phyloP scores from a whole-genome alignment of 2,329 filamentous ascomycete species.

The Fusarium globosum region DNA sequence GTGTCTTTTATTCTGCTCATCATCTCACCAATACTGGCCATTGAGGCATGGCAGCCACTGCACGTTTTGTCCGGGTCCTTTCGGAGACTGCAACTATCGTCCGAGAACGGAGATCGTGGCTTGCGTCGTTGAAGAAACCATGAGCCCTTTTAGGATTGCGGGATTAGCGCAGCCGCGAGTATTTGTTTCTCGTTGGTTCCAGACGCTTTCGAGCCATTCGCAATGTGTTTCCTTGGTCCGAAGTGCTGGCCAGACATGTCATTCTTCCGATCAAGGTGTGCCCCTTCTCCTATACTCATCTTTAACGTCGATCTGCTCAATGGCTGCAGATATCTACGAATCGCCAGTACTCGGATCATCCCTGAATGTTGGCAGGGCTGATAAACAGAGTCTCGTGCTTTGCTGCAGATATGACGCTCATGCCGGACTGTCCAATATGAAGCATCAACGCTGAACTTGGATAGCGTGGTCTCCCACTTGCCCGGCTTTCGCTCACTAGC shows the following conservation, averaged over 20 bases:
- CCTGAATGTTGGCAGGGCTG: conserved; percentile 36
- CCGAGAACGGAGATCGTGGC: conserved; percentile 41
- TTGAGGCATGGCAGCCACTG: conserved; percentile 30
- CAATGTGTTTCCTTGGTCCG: conserved; percentile 9
- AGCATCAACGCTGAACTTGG: conserved; percentile 14
- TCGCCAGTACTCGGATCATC: conserved; percentile 3
- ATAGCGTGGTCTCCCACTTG: neutral
- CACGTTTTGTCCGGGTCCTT: conserved; percentile 37
- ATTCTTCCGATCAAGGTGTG: conserved; percentile 9
- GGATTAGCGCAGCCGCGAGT: conserved; percentile 47
- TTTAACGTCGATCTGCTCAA: conserved; percentile 18
- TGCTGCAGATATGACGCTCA: conserved; percentile 15
- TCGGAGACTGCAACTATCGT: conserved; percentile 30
- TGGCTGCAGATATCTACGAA: conserved; percentile 21
- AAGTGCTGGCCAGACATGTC: conserved; percentile 6
- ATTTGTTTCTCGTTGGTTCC: conserved; percentile 38
- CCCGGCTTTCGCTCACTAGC: conserved; percentile 12
- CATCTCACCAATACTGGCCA: conserved; percentile 25
- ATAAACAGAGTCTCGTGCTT: neutral
- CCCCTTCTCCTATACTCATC: conserved; percentile 12
- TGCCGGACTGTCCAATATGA: conserved; percentile 8
- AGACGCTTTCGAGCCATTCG: conserved; percentile 17
- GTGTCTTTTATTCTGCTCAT: conserved; percentile 9
- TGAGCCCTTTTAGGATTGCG: conserved; percentile 37
- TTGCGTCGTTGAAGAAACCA: conserved; percentile 36